Conservation (phyloP, 192 early-diverging fungal species). For the Phycomyces blakesleeanus region DNA sequence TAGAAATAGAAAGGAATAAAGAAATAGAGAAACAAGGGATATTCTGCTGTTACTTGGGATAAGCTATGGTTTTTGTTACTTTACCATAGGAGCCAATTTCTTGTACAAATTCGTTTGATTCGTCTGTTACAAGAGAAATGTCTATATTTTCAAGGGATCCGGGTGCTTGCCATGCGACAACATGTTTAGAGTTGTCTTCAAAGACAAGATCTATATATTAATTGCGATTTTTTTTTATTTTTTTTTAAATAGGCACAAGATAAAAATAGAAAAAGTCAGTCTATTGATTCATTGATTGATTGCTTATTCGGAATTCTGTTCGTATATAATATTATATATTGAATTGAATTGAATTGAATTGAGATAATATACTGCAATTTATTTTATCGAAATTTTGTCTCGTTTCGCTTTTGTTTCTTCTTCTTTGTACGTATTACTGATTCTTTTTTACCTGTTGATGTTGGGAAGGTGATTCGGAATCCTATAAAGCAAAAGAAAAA, state of each 20-base stretch:
- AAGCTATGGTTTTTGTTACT: too few relatives aligned
- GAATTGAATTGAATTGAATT: too few relatives aligned
- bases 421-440: too few relatives aligned
- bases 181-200: slow-evolving; percentile 9
- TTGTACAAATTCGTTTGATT: not conserved
- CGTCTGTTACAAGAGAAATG: not conserved
- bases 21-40: too few relatives aligned
- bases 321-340: too few relatives aligned
- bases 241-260: slow-evolving; percentile 4
- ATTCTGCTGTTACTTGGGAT: too few relatives aligned
- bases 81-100: slow-evolving; percentile 12
- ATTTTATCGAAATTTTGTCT: too few relatives aligned
- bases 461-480: slow-evolving; percentile 1
- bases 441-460: not conserved
- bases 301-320: too few relatives aligned
- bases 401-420: too few relatives aligned
- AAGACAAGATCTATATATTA: not conserved
- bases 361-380: too few relatives aligned
- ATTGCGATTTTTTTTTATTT: not conserved
- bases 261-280: not conserved
- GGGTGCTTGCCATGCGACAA: slow-evolving; percentile 18
- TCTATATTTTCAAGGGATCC: not conserved
- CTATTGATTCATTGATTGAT: too few relatives aligned
- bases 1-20: not conserved
- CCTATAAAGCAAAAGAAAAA: not conserved